Base-by-base conservation (phyloP, 2,329 filamentous ascomycete species). In the Trematosphaeria pertusa region DNA sequence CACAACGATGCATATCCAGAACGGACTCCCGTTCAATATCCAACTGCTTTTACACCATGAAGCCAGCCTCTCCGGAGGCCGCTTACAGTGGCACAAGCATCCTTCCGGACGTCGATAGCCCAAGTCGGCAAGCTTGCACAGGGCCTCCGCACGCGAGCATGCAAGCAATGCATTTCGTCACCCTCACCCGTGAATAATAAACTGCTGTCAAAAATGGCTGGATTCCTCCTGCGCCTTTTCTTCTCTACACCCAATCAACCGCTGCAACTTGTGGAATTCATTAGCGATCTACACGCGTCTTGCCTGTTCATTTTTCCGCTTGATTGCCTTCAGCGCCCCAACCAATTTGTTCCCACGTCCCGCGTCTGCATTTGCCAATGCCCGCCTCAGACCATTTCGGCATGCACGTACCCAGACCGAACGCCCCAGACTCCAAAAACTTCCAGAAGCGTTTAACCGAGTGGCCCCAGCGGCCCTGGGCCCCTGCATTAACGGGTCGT, bases 371-470 rank as follows among this genome's bases (percentile, higher is more conserved):
- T n/a, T n/a, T 44, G 42, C 42, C 42, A 44, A 44, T 44, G 39
- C 24, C 22, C n/a, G 24, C 20, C 32, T 15, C 21, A 19, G 22
- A 24, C 44, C 37, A 47, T 38, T 41, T 31, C 28, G 24, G 38
- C 41, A 40, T 44, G 46, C 46, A 43, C 46, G 34, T 48, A 36
- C 35, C 21, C 3, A 6, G 11, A 18, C 14, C 37, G 30, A 37
- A 38, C 46, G 31, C 46, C 34, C 36, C 20, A 40, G 21, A 40
- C 33, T 18, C 40, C 26, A 35, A 48, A 31, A 31, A 11, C 22
- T 48, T 41, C 46, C 40, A 48, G 35, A 40, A 48, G 22, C 30
- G 43, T 43, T 43, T 37, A 37, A 18, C 35, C 35, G 35, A 37
- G 18, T 7, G 8, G 11, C 32, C 7, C 32, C 15, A 35, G 11